Evolutionary conservation across 1,284 basidiomycete genomes (phyloP).

Genomic region (Microstroma glucosiphilum): DNA sequence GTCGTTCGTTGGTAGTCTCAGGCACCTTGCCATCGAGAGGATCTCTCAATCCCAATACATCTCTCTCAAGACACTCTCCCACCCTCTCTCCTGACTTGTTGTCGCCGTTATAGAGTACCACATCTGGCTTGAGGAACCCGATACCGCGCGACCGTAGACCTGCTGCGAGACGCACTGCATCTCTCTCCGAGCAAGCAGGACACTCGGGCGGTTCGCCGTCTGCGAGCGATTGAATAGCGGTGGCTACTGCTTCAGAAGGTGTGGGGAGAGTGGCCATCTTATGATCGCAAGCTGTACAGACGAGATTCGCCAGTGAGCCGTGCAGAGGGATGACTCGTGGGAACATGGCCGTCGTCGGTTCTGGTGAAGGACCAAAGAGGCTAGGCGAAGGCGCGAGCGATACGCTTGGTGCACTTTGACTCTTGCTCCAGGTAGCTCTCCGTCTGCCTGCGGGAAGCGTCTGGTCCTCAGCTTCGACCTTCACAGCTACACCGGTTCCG

Average conservation of each 20-base stretch:
- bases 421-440: conserved; percentile 14
- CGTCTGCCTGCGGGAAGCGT: background rate
- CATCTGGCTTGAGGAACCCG: conserved; percentile 74
- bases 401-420: background rate
- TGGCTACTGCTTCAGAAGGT: conserved; percentile 21
- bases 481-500: background rate
- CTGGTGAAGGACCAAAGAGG: background rate
- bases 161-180: conserved; percentile 64
- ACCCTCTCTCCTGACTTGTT: conserved; percentile 75
- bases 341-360: conserved; percentile 31
- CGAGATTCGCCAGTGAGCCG: conserved; percentile 71
- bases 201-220: conserved; percentile 67
- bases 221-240: conserved; percentile 33
- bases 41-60: conserved; percentile 45
- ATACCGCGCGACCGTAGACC: conserved; percentile 76
- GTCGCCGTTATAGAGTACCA: conserved; percentile 89
- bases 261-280: conserved; percentile 42
- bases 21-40: conserved; percentile 44
- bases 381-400: background rate
- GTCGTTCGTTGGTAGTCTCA: conserved; percentile 36
- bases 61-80: conserved; percentile 46
- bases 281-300: conserved; percentile 73
- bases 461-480: background rate
- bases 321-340: conserved; percentile 83
- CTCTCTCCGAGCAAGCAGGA: conserved; percentile 67